Conservation (phyloP, 2,329 filamentous ascomycete species). For the Capronia epimyces region DNA sequence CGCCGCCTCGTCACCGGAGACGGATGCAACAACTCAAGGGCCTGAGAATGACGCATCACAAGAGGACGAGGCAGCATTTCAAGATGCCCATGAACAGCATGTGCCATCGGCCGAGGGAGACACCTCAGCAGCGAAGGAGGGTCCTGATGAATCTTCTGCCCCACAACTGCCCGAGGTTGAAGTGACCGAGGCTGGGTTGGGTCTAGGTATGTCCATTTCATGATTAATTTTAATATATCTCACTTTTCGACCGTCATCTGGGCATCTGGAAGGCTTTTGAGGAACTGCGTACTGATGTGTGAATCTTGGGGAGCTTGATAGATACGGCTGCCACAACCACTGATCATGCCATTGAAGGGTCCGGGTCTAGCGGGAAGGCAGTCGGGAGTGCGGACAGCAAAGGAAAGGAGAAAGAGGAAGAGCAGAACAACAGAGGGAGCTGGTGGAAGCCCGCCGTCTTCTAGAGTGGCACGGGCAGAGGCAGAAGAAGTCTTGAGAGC, state of each 20-base stretch:
- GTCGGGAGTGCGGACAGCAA: neutral
- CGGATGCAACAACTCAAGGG: conserved; percentile 6
- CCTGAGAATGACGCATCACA: conserved; percentile 13
- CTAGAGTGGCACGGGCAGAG: conserved; percentile 8
- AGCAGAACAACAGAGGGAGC: conserved; percentile 13
- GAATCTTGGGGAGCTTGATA: conserved; percentile 2
- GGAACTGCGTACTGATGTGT: conserved; percentile 6
- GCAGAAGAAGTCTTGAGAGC: too few relatives aligned
- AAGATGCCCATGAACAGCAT: conserved; percentile 21
- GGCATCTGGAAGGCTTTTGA: neutral
- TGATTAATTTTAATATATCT: conserved; percentile 10
- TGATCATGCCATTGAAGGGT: neutral
- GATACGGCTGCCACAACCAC: neutral
- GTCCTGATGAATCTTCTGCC: conserved; percentile 3
- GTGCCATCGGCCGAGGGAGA: conserved; percentile 14
- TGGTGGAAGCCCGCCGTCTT: conserved; percentile 30
- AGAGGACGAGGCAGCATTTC: conserved; percentile 18
- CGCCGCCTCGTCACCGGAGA: conserved; percentile 12
- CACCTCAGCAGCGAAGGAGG: conserved; percentile 4
- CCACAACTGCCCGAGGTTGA: conserved; percentile 54
- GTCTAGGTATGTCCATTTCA: conserved; percentile 25
- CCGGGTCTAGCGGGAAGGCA: neutral
- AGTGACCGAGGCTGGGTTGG: conserved; percentile 77
- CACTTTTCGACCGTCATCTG: neutral
- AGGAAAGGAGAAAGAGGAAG: conserved; percentile 3